Base-by-base conservation (phyloP, 306 rosid species). In the Vachellia pachyceras region DNA sequence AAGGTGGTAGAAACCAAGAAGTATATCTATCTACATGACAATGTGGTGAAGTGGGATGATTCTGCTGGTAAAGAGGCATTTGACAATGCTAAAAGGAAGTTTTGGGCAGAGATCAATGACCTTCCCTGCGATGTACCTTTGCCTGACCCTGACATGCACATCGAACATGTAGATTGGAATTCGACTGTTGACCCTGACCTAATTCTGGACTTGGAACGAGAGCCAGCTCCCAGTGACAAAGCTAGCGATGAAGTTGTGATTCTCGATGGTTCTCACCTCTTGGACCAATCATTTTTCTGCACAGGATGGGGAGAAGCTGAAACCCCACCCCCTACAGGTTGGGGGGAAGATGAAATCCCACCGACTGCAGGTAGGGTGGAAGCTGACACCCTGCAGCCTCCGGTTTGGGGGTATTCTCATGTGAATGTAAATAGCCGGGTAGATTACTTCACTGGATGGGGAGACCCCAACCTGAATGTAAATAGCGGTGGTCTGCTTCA, bases 1-100 rank as follows among this genome's bases (percentile, higher is more conserved):
- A 92, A 87, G 80, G 49, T 95, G 36, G 3, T 91, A 75, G 97
- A 95, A 54, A 71, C 85, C 75, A 87, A 93, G 78, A 89, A 50
- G 78, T 90, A 80, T 44, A 85, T 90, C 86, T 39, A 85, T 77
- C 85, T 89, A 1, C 82, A 85, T 71, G 83, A 83, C 3, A 85
- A 82, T 64, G 87, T 95, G 39, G 25, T 90, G 6, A 49, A 87
- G 7, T 95, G 99, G 99, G 82, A 93, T 20, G 99, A 93, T 83
- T 89, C 92, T 15, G 97, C 99, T 13, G 90, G 79, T 35, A 89
- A 80, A 84, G 97, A 93, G 84, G 94, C 99, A 49, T 95, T 95
- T 67, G 79, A 87, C 71, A 89, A 89, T 80, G 99, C 97, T 0
- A 95, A 95, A 81, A 61, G 0, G n/a, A 74, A 95, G 85, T 95